These are phyloP conservation scores for Sinapis alba DNA, from an alignment of 441 rosid species.

Conservation along the genomic window DNA sequence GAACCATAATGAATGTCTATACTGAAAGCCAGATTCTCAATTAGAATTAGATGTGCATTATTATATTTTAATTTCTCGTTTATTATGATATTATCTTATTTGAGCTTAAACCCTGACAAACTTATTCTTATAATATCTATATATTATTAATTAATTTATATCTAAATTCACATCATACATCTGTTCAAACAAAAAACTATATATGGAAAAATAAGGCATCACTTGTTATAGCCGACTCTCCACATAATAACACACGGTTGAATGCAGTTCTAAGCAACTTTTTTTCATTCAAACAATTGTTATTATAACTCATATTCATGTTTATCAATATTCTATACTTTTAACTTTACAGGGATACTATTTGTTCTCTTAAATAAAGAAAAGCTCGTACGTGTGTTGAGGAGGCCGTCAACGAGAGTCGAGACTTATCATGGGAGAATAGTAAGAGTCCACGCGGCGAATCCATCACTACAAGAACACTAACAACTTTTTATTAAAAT, in stretches of 20 bases:
- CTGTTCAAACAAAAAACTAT: neutral
- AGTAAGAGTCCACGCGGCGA: constrained; percentile 40
- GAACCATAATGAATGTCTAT: too few relatives aligned
- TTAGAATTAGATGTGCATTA: too few relatives aligned
- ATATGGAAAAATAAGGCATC: neutral
- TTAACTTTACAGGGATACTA: neutral
- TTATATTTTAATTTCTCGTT: too few relatives aligned
- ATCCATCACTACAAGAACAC: constrained; percentile 40
- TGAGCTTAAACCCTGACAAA: too few relatives aligned
- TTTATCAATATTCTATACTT: too few relatives aligned
- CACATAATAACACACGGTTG: neutral
- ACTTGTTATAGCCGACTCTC: neutral
- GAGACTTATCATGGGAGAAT: constrained; percentile 37
- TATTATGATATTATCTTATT: too few relatives aligned
- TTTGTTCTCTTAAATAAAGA: neutral
- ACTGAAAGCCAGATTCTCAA: too few relatives aligned
- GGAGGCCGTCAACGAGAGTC: constrained; percentile 36
- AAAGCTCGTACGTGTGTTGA: constrained; percentile 31
- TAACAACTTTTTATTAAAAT: constrained; percentile 26
- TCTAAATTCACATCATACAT: neutral
- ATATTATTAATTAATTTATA: neutral
- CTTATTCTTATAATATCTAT: too few relatives aligned
- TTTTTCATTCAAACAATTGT: neutral
- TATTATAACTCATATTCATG: too few relatives aligned
- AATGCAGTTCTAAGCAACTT: neutral